A percentile compares a stretch with the other conserved stretches of the same genome.
Conservation (phyloP, 1,284 basidiomycete genomes). For the Moesziomyces aphidis region DNA sequence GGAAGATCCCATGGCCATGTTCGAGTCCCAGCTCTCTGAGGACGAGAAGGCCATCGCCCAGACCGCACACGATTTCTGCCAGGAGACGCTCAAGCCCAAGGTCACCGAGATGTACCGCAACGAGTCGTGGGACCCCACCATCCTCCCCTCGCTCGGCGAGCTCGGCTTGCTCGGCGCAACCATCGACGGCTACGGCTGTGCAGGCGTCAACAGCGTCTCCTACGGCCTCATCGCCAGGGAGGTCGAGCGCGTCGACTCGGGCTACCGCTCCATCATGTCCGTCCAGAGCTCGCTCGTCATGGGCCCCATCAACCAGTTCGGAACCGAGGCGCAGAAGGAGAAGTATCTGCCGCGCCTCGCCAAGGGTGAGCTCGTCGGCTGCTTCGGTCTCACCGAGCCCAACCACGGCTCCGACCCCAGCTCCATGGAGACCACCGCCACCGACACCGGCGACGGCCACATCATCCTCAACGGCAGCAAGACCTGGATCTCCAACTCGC, state of each 20-base stretch:
- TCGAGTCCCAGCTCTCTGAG: constrained; percentile 75
- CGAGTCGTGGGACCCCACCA: constrained; percentile 81
- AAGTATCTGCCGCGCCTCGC: constrained; percentile 88
- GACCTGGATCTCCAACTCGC: constrained; percentile 90
- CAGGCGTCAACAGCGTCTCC: constrained; percentile 89
- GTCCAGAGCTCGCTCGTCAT: constrained; percentile 98
- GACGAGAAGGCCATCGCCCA: constrained; percentile 91
- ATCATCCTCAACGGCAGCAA: constrained; percentile 90
- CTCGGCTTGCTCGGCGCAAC: constrained; percentile 91
- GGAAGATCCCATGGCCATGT: constrained; percentile 71
- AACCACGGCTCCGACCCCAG: constrained; percentile 95
- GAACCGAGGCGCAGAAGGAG: constrained; percentile 88
- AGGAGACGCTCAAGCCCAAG: constrained; percentile 84
- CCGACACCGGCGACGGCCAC: constrained; percentile 81
- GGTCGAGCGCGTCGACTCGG: constrained; percentile 93
- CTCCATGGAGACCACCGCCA: constrained; percentile 92
- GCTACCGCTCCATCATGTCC: constrained; percentile 93
- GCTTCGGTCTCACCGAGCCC: constrained; percentile 95
- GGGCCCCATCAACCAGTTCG: constrained; percentile 93
- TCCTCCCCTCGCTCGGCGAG: constrained; percentile 91
- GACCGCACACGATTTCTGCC: constrained; percentile 85
- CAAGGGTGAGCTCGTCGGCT: constrained; percentile 87
- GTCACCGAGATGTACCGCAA: constrained; percentile 88
- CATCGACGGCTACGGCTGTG: constrained; percentile 93
- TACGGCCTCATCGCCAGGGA: constrained; percentile 94